Percentiles rank a stretch among this genome's conserved stretches.
These are phyloP conservation scores for Colletotrichum tanaceti DNA, from an alignment of 2,329 filamentous ascomycete genomes.

Conservation along the genomic window DNA sequence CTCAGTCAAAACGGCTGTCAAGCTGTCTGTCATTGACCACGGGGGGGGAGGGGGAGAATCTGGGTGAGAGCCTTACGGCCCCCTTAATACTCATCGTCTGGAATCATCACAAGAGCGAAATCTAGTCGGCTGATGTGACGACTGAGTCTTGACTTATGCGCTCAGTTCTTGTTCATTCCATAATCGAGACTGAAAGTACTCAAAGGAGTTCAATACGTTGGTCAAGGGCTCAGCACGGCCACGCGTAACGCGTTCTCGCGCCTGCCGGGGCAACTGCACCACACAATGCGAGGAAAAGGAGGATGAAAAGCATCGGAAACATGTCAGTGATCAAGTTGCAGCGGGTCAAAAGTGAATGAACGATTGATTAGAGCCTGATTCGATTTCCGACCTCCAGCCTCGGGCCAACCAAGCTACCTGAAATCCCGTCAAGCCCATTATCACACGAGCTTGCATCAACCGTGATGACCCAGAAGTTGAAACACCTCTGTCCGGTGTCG, in stretches of 20 bases:
- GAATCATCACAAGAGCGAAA: not conserved
- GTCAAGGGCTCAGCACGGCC: too few species aligned
- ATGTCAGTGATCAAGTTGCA: not conserved
- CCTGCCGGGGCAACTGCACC: not conserved
- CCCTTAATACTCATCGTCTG: too few species aligned
- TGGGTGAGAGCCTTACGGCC: too few species aligned
- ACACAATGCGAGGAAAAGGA: too few species aligned
- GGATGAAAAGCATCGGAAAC: too few species aligned
- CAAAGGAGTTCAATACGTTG: too few species aligned
- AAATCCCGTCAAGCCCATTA: not conserved
- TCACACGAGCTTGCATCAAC: not conserved
- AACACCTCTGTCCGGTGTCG: not conserved
- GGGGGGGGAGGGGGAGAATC: too few species aligned
- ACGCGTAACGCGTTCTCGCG: too few species aligned
- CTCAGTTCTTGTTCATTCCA: rapidly evolving
- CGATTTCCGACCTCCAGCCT: not conserved
- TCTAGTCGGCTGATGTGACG: not conserved
- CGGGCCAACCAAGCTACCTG: not conserved
- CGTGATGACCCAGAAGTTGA: not conserved
- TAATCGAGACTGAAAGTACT: too few species aligned
- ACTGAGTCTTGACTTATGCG: too few species aligned
- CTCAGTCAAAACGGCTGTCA: not conserved
- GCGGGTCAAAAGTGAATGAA: rapidly evolving
- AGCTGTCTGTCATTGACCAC: too few species aligned
- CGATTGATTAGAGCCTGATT: not conserved